Evolutionary conservation across 2,329 filamentous ascomycete species (phyloP), one percentile per base, ranked within the genome.

Genomic region (Aspergillus persii): DNA sequence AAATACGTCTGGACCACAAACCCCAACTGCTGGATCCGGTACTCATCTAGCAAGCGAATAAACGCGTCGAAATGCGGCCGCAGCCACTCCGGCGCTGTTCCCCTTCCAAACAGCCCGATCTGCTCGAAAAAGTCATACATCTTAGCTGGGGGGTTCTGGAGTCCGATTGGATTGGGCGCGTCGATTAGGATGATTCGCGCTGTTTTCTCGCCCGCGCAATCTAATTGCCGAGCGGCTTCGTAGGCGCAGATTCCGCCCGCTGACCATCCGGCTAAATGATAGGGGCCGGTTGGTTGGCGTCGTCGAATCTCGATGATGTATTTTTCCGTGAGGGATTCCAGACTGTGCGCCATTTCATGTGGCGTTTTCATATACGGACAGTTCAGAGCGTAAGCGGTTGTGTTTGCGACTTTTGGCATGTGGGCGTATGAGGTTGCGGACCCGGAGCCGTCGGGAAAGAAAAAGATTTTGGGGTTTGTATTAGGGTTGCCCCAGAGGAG

Each of bases 211-310:
- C 80, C 61, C 81, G 65, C 39, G 61, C 65, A 59, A 80, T 81
- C 8, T 15, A 90, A 79, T 62, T 88, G 84, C 56, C 83, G 82
- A 64, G 86, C 83, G 8, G 86, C 86, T 65, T 89, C 86, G 67
- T 85, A 91, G 47, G 89, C 88, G 60, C 88, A 86, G 51, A 91
- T 87, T 39, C 89, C 89, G 29, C 89, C 90, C 1, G 88, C 89
- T n/a, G 86, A 90, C 89, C 89, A 92, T 27, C 90, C 90, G 15
- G 86, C 84, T 1, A 92, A 75, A 53, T 83, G 81, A 74, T 90
- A 91, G 0, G 88, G 86, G 0, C 79, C 78, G 11, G 73, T 71
- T 4, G 80, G 77, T 62, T 83, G 78, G 27, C 79, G 73, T n/a
- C 77, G 76, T 3, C 75, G 77, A 36, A 83, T 76, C 58, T 81